Percentiles rank a stretch among this genome's conserved stretches.
Evolutionary conservation across 352 stramenopile genomes (phyloP).

Genomic region (Globisporangium megalacanthum): DNA sequence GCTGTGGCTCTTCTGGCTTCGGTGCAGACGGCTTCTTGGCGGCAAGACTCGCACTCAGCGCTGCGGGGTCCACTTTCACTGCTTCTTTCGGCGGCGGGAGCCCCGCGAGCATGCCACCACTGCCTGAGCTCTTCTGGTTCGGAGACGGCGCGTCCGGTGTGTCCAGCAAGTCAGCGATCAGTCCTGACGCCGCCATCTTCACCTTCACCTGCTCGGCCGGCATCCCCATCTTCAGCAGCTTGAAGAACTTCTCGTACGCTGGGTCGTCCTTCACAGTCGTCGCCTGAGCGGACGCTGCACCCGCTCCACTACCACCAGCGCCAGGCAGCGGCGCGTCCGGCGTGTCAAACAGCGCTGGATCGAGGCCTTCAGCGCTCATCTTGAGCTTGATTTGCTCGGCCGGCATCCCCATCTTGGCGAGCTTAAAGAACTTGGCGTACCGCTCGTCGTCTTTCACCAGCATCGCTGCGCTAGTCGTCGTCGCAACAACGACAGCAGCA

Average conservation of each 20-base stretch:
- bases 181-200: slow-evolving; percentile 81
- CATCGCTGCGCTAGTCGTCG: slow-evolving; percentile 11
- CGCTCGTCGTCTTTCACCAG: slow-evolving; percentile 70
- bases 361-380: slow-evolving; percentile 90
- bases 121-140: slow-evolving; percentile 35
- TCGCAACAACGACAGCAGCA: neutral
- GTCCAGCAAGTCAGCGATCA: slow-evolving; percentile 63
- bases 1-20: slow-evolving; percentile 54
- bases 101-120: slow-evolving; percentile 36
- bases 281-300: slow-evolving; percentile 5
- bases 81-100: slow-evolving; percentile 59
- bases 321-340: slow-evolving; percentile 77
- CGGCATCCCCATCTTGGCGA: slow-evolving; percentile 94
- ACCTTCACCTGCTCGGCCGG: slow-evolving; percentile 90
- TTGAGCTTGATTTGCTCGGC: slow-evolving; percentile 92
- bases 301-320: slow-evolving; percentile 1
- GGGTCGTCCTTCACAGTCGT: slow-evolving; percentile 91
- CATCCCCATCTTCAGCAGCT: slow-evolving; percentile 91
- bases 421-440: slow-evolving; percentile 96
- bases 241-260: slow-evolving; percentile 94
- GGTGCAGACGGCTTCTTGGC: slow-evolving; percentile 37
- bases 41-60: slow-evolving; percentile 53
- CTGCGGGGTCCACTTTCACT: slow-evolving; percentile 60
- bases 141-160: slow-evolving; percentile 66
- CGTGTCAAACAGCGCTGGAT: slow-evolving; percentile 89